Conservation (phyloP, 345 rosid genomes). For the Lagerstroemia speciosa region DNA sequence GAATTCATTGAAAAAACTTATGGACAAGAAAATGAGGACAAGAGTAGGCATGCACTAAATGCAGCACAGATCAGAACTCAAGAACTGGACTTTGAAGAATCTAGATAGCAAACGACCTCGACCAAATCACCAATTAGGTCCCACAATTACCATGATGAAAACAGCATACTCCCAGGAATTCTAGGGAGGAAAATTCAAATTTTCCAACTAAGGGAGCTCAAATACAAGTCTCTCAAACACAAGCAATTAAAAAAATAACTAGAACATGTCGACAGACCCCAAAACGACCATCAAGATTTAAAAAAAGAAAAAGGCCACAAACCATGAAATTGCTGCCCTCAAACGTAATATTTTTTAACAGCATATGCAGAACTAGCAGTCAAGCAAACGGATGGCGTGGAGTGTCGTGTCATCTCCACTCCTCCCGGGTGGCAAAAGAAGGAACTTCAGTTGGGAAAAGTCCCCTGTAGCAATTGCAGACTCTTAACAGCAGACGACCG, state of each 20-base stretch:
- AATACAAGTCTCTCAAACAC: neutral
- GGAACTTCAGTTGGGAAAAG: too few species aligned
- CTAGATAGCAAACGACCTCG: neutral
- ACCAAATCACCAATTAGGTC: neutral
- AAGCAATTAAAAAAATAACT: neutral
- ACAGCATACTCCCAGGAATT: neutral
- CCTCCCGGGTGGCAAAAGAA: neutral
- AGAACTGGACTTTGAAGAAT: neutral
- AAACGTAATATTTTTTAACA: neutral
- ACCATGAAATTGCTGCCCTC: neutral
- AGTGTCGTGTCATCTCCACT: neutral
- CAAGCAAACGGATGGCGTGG: neutral
- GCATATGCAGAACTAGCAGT: neutral
- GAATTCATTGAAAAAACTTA: neutral
- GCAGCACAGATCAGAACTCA: constrained; percentile 11
- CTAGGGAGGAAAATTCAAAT: neutral
- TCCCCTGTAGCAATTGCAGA: neutral
- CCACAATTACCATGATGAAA: too few species aligned
- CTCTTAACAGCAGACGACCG: neutral
- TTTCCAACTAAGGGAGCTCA: neutral
- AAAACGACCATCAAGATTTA: neutral
- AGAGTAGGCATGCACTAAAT: neutral
- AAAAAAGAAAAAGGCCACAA: neutral
- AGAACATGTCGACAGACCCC: neutral
- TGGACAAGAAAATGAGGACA: neutral